Base-by-base conservation (phyloP, 345 rosid genomes). In the Leavenworthia alabamica region DNA sequence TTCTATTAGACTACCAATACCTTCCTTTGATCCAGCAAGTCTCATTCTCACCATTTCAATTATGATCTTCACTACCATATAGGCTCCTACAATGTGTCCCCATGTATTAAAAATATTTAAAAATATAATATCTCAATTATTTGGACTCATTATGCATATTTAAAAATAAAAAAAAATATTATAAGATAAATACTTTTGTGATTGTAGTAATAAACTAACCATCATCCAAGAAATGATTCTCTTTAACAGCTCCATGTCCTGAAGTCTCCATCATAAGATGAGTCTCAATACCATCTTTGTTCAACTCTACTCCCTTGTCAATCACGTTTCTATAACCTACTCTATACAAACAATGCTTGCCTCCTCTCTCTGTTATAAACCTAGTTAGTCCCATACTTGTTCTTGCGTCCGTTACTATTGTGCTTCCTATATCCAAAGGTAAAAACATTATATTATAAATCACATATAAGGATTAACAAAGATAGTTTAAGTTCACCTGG, bases 231-330 rank as follows among this genome's bases (percentile, higher is more conserved):
- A 83, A 89, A 80, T 89, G 73, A 67, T 92, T 92, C 81, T 92
- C 96, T 65, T 82, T 85, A 35, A 89, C 82, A 64, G 98, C 96
- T 36, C 98, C 98, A 64, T 89, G 98, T 3, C 96, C 96, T 2
- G 98, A 86, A 12, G 95, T 92, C 77, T 92, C 98, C 96, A 92
- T 92, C 96, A 86, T 86, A 29, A 92, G 86, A 77, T 89, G 93
- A 16, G 93, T 70, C 60, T 92, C 93, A 13, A 89, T 52, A 3
- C 95, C 95, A 5, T 92, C 89, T 68, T 67, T 46, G 31, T 92
- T 85, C 56, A 92, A 78, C 52, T 83, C 82, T 8, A 81, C 81
- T n/a, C 96, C 98, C 66, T 92, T 92, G 59, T 86, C 88, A 16
- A 92, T 92, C 46, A 92, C 96, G 62, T 89, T 92, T 68, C 98